Base-by-base conservation (phyloP, 345 rosid species). In the Eucalyptus pauciflora region DNA sequence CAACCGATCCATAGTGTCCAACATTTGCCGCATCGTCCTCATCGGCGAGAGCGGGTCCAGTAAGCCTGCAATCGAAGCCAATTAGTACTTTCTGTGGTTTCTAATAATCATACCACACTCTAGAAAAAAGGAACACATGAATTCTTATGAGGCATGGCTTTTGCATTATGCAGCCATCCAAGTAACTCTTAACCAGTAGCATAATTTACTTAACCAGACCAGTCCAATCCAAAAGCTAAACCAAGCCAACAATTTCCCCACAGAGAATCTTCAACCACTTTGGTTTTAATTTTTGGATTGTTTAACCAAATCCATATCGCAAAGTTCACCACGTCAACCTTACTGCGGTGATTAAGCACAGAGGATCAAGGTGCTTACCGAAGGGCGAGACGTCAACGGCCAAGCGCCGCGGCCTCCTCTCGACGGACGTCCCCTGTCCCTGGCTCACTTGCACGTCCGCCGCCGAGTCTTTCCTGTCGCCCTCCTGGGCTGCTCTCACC, bases 1-100 rank as follows among this genome's bases (percentile, higher is more conserved):
- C 27, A 97, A 80, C 49, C 94, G 89, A 93, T 97, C 99, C 96
- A 96, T 93, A 2, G 98, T 91, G 92, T 95, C 95, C 7, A 97
- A 48, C 99, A 97, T 96, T 49, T 95, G 98, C 2, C 97, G 92
- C 97, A 96, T 94, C 17, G 97, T 93, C 87, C 95, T 94, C 99
- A 94, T 94, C 3, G 99, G 97, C 18, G 97, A 95, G 1, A 93
- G 25, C 4, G 97, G 95, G 88, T 96, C 98, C 89, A 96, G 13
- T 62, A 96, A 85, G 7, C 95, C 98, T 96, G 93, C 41, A 50
- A 45, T 76, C 7, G 29, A 41, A 76, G 83, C 83, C 4, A 4
- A 20, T 41, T 6, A 76, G 29, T 3, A 37, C 46, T 37, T 20
- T 9, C 25, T 37, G 46, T 37, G 13, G 3, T 41, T 71, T 71